phyloP scores from a whole-genome alignment of 208 protist genomes.

The Leishmania turanica region DNA sequence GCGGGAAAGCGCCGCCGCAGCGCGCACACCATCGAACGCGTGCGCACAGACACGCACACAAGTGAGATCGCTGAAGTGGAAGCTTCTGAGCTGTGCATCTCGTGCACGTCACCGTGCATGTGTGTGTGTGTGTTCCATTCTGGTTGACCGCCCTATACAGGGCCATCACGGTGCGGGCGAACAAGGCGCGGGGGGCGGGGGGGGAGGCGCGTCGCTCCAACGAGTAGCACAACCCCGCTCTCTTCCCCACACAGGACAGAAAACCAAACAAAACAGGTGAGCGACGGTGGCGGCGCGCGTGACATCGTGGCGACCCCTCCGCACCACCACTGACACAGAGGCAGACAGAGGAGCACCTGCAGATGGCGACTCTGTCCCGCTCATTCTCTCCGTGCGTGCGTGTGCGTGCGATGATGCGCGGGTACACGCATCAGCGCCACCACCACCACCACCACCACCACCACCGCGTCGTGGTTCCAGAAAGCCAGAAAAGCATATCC shows the following conservation, averaged over 20 bases:
- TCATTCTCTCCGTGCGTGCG: not conserved
- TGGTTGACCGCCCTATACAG: not conserved
- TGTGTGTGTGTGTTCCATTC: not conserved
- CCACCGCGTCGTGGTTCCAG: not conserved
- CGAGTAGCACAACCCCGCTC: not conserved
- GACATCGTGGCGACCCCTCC: not conserved
- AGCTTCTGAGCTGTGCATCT: not conserved
- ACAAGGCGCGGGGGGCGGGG: not conserved
- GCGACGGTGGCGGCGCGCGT: not conserved
- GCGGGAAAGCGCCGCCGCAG: not conserved
- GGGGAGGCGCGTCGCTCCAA: not conserved
- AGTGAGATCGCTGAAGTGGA: not conserved
- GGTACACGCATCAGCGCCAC: not conserved
- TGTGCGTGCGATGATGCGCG: not conserved
- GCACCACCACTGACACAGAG: not conserved
- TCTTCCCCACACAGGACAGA: not conserved
- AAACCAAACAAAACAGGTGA: not conserved
- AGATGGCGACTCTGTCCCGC: not conserved
- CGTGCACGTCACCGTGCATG: not conserved
- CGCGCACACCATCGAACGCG: not conserved
- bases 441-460: not conserved
- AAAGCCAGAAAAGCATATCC: not conserved
- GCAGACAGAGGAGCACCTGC: not conserved
- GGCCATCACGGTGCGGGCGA: not conserved
- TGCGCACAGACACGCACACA: conserved; percentile 2